These are phyloP conservation scores for Colletotrichum eleusines DNA, from an alignment of 2,329 filamentous ascomycete genomes.

Conservation along the genomic window DNA sequence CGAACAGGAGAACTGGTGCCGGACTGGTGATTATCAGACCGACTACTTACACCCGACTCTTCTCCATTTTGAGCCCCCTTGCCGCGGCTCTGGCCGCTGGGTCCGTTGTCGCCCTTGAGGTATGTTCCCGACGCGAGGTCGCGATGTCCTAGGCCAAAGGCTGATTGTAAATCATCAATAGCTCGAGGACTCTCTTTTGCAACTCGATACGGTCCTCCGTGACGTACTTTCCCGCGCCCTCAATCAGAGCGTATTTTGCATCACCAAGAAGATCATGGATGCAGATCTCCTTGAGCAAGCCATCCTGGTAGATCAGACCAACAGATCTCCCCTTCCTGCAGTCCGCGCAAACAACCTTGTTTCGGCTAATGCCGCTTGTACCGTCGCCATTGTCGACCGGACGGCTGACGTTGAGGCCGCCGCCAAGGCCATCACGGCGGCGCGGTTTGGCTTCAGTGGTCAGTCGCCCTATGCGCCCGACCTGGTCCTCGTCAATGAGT, in stretches of 20 bases:
- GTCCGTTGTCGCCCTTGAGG: constrained; percentile 48
- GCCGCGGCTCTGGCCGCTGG: constrained; percentile 48
- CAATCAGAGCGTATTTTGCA: constrained; percentile 33
- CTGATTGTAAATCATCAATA: constrained; percentile 9
- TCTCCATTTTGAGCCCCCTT: constrained; percentile 45
- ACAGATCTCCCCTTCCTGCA: not conserved
- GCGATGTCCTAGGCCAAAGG: not conserved
- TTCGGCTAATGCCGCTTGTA: constrained; percentile 45
- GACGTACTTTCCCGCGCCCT: constrained; percentile 24
- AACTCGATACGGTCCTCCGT: constrained; percentile 33
- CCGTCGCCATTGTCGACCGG: constrained; percentile 71
- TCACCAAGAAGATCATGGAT: constrained; percentile 32
- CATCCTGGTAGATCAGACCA: constrained; percentile 35
- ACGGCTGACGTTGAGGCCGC: constrained; percentile 66
- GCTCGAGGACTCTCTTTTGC: constrained; percentile 34
- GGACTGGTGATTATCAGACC: constrained; percentile 47
- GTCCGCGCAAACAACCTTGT: constrained; percentile 37
- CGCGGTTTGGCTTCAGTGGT: constrained; percentile 67
- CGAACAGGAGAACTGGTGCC: constrained; percentile 27
- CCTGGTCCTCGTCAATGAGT: constrained; percentile 74
- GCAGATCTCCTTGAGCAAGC: constrained; percentile 20
- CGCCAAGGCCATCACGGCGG: constrained; percentile 64
- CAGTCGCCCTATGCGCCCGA: constrained; percentile 72
- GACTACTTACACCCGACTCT: constrained; percentile 44
- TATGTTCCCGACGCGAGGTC: constrained; percentile 42